Percentiles rank a stretch among this genome's conserved stretches.
Conservation (phyloP, 2,329 filamentous ascomycete species). For the Camillea tinctor region DNA sequence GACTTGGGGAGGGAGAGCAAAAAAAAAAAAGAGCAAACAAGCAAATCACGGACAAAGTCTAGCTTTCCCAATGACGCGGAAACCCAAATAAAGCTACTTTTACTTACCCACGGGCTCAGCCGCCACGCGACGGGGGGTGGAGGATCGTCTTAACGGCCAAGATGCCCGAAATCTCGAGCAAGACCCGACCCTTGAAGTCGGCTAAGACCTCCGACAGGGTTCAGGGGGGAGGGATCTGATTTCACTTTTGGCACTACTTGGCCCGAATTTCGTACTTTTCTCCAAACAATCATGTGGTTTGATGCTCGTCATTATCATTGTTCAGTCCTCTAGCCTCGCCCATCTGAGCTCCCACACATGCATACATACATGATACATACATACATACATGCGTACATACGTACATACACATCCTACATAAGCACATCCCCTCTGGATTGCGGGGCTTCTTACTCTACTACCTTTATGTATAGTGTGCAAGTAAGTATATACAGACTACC, state of each 20-base stretch:
- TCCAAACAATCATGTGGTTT: background rate
- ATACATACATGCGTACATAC: background rate
- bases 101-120: slow-evolving; percentile 1
- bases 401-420: background rate
- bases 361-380: background rate
- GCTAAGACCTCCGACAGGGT: slow-evolving; percentile 2
- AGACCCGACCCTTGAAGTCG: background rate
- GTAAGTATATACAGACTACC: no score
- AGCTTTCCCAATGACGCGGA: background rate
- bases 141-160: background rate
- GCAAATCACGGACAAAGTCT: background rate
- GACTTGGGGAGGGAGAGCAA: background rate
- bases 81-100: background rate
- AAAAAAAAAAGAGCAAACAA: background rate
- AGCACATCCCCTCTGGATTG: background rate
- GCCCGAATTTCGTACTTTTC: background rate
- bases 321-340: background rate
- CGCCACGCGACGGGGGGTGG: background rate
- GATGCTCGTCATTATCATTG: background rate
- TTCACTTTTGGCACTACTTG: background rate
- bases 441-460: background rate
- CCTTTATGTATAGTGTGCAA: no score
- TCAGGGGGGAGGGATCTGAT: background rate
- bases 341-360: background rate
- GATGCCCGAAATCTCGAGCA: background rate